These are phyloP conservation scores for Coemansia sp. DNA, from an alignment of 192 early-diverging fungal species.

Conservation along the genomic window DNA sequence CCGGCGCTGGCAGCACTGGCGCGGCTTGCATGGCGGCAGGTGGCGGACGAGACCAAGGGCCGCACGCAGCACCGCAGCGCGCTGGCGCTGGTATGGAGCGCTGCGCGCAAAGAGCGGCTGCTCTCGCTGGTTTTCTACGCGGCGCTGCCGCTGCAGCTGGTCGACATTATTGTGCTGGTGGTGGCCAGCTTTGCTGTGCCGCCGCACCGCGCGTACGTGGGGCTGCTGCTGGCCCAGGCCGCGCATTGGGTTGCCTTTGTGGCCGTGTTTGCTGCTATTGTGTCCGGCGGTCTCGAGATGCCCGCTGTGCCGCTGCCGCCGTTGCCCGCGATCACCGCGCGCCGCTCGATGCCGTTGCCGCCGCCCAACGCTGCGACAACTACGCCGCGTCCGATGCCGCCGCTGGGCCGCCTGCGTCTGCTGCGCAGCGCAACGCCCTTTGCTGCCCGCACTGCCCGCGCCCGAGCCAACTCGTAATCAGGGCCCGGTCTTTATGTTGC, in stretches of 20 bases:
- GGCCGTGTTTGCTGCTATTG: slow-evolving; percentile 16
- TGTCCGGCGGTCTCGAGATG: slow-evolving; percentile 11
- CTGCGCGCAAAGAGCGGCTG: slow-evolving; percentile 34
- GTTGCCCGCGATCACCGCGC: slow-evolving; percentile 26
- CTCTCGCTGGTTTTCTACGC: slow-evolving; percentile 2
- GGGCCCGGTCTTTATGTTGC: neutral
- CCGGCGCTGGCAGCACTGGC: slow-evolving; percentile 4
- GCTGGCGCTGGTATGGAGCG: slow-evolving; percentile 40
- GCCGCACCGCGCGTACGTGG: slow-evolving; percentile 30
- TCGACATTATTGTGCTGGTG: slow-evolving; percentile 17
- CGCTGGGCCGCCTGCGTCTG: slow-evolving; percentile 34
- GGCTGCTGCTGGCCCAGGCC: slow-evolving; percentile 40
- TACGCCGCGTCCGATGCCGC: slow-evolving; percentile 11
- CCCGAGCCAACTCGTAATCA: neutral
- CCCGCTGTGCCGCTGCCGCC: slow-evolving; percentile 33
- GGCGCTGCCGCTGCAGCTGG: slow-evolving; percentile 28
- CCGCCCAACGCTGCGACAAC: slow-evolving; percentile 16
- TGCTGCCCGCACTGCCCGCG: slow-evolving; percentile 2
- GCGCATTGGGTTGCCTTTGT: slow-evolving; percentile 39
- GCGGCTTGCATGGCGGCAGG: slow-evolving; percentile 5
- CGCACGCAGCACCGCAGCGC: neutral
- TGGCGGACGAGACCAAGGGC: neutral
- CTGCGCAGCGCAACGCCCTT: slow-evolving; percentile 31
- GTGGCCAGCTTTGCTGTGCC: slow-evolving; percentile 32
- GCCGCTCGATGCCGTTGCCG: slow-evolving; percentile 40